Conservation (phyloP, 345 rosid genomes). For the Alliaria petiolata region DNA sequence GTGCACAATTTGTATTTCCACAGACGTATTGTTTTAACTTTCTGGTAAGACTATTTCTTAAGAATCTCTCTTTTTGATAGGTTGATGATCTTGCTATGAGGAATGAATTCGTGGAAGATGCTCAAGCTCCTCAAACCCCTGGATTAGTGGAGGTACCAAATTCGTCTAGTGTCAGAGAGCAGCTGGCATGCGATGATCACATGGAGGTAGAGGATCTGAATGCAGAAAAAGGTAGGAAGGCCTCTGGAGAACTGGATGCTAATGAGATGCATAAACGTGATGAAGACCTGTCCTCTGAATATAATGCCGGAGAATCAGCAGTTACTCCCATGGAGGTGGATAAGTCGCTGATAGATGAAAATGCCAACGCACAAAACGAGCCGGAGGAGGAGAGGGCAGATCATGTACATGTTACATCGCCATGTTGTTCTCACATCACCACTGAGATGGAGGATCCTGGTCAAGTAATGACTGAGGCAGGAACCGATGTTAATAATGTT, state of each 20-base stretch:
- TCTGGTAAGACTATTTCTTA: neutral
- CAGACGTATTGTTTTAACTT: neutral
- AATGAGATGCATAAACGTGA: conserved; percentile 26
- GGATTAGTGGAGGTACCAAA: conserved; percentile 77
- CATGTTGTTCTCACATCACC: conserved; percentile 43
- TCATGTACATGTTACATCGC: conserved; percentile 39
- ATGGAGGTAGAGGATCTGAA: conserved; percentile 55
- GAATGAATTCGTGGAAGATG: conserved; percentile 59
- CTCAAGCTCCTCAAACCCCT: conserved; percentile 93
- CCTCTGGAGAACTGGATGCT: conserved; percentile 31
- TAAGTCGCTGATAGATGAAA: conserved; percentile 31
- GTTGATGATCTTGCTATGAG: conserved; percentile 39
- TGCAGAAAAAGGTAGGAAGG: conserved; percentile 36
- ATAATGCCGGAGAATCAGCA: conserved; percentile 32
- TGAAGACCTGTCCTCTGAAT: conserved; percentile 29
- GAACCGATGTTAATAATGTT: conserved; percentile 11
- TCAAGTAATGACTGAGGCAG: conserved; percentile 31
- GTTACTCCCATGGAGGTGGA: conserved; percentile 30
- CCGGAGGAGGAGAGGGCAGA: conserved; percentile 39
- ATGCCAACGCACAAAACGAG: conserved; percentile 28
- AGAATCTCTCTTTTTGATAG: conserved; percentile 53
- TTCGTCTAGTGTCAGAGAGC: conserved; percentile 57
- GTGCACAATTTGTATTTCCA: neutral
- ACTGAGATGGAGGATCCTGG: conserved; percentile 41
- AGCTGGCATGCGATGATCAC: conserved; percentile 61